Conservation (phyloP, 2,329 filamentous ascomycete species). For the Reticulascus tulasneorum region DNA sequence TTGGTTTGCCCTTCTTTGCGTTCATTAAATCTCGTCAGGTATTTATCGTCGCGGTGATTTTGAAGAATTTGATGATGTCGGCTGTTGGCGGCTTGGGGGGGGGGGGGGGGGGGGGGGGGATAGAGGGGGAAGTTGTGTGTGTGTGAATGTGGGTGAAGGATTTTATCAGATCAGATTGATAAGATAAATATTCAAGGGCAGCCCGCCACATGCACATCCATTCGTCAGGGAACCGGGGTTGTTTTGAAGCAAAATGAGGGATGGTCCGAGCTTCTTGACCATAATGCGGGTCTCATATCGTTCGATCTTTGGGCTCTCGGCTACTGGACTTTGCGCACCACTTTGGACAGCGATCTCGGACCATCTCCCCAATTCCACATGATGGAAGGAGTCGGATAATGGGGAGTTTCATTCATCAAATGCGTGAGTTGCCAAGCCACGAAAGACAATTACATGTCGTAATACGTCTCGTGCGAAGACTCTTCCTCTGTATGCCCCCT, state of each 20-base stretch:
- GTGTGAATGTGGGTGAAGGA: too few relatives aligned
- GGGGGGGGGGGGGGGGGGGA: constrained; percentile 2
- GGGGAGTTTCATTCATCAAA: too few relatives aligned
- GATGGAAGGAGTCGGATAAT: too few relatives aligned
- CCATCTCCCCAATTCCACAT: constrained; percentile 3
- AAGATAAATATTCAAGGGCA: too few relatives aligned
- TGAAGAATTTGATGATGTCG: too few relatives aligned
- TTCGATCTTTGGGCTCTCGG: constrained; percentile 7
- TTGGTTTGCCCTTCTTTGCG: not conserved
- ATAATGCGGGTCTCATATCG: constrained; percentile 1
- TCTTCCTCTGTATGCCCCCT: too few relatives aligned
- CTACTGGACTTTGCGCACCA: not conserved
- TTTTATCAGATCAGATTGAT: constrained; percentile 44
- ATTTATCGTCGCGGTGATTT: too few relatives aligned
- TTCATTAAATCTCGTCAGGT: not conserved
- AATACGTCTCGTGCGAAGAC: too few relatives aligned
- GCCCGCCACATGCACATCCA: constrained; percentile 1
- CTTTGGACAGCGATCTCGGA: constrained; percentile 10
- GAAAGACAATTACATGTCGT: too few relatives aligned
- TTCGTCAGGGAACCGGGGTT: too few relatives aligned
- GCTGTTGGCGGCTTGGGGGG: constrained; percentile 1
- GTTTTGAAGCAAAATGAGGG: too few relatives aligned
- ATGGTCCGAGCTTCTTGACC: not conserved
- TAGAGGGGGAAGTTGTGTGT: constrained; percentile 14
- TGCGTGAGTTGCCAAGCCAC: too few relatives aligned